Evolutionary conservation across 2,329 filamentous ascomycete species (phyloP).

Genomic region (Cadophora gregata): DNA sequence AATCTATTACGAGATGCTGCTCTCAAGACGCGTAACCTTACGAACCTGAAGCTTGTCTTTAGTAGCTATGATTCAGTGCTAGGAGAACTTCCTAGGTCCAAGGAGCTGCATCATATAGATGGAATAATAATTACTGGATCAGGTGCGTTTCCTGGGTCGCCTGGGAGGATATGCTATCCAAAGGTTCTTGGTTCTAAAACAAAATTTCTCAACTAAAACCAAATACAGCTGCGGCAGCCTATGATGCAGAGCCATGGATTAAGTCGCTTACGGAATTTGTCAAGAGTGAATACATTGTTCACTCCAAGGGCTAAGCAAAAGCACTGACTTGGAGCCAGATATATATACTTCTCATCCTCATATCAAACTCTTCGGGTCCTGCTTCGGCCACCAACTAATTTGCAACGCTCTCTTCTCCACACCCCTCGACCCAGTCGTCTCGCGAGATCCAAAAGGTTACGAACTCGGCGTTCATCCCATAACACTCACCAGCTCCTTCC

Average conservation of each 20-base stretch:
- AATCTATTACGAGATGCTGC: slow-evolving; percentile 27
- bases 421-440: slow-evolving; percentile 23
- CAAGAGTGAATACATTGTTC: neutral
- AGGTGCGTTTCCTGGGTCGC: slow-evolving; percentile 33
- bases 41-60: slow-evolving; percentile 34
- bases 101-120: slow-evolving; percentile 42
- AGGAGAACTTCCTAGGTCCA: slow-evolving; percentile 45
- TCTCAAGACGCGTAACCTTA: neutral
- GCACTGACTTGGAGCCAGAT: slow-evolving; percentile 17
- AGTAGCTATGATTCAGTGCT: slow-evolving; percentile 46
- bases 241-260: slow-evolving; percentile 32
- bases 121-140: slow-evolving; percentile 50
- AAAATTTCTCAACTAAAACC: slow-evolving; percentile 1
- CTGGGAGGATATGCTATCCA: too few species aligned
- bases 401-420: slow-evolving; percentile 46
- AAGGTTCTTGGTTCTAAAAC: neutral
- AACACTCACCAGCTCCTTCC: slow-evolving; percentile 37
- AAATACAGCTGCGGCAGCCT: slow-evolving; percentile 27
- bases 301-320: neutral
- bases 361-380: slow-evolving; percentile 51
- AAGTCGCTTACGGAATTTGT: slow-evolving; percentile 6
- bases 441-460: slow-evolving; percentile 40
- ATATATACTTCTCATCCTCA: slow-evolving; percentile 41
- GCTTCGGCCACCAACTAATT: slow-evolving; percentile 52
- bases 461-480: slow-evolving; percentile 45